A percentile compares a stretch with the other conserved stretches of the same genome.
Evolutionary conservation across 169 alveolate genomes (phyloP).

Genomic region (Plasmodium gonderi): DNA sequence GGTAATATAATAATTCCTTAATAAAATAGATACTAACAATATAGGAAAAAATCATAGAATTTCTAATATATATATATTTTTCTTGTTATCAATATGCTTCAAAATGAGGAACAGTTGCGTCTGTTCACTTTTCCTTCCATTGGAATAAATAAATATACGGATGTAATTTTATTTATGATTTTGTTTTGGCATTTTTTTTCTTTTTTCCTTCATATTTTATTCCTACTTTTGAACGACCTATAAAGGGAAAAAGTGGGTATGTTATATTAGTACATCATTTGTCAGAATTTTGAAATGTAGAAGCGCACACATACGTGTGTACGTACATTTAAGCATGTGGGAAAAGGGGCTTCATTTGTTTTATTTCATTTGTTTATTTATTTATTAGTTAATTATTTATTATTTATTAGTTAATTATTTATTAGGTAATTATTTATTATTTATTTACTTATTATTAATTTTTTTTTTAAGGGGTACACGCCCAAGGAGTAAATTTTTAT

Average conservation of each 20-base stretch:
- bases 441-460: not conserved
- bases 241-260: not conserved
- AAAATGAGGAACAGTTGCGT: not conserved
- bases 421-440: not conserved
- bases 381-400: not conserved
- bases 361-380: not conserved
- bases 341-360: not conserved
- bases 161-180: too few species aligned
- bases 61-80: not conserved
- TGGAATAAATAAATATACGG: not conserved
- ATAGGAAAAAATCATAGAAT: not conserved
- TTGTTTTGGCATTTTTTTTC: not conserved
- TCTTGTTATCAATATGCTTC: not conserved
- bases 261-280: not conserved
- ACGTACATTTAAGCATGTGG: conserved; percentile 3
- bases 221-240: conserved; percentile 20
- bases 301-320: not conserved
- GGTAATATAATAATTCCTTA: not conserved
- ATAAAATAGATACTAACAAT: not conserved
- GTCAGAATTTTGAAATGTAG: too few species aligned
- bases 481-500: too few species aligned
- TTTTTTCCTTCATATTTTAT: not conserved
- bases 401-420: not conserved
- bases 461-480: too few species aligned
- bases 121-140: not conserved